These are phyloP conservation scores for Rhizopogon sp. DNA, from an alignment of 768 basidiomycete genomes.

Conservation along the genomic window DNA sequence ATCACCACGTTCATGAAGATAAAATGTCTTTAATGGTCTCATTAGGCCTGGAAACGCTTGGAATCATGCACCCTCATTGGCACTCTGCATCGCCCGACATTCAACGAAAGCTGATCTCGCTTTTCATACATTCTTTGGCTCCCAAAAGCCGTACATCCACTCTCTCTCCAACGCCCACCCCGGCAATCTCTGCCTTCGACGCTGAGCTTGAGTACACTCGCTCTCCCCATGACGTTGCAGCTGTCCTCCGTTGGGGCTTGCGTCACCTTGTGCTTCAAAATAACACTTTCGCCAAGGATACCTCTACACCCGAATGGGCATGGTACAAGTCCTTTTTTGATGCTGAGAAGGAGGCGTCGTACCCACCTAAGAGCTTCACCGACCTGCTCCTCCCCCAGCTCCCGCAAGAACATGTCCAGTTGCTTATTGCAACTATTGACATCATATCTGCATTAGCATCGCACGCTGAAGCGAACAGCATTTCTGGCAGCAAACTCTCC, in stretches of 20 bases:
- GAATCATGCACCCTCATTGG: constrained; percentile 86
- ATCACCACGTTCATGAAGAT: constrained; percentile 2
- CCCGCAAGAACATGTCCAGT: constrained; percentile 50
- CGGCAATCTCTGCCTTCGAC: constrained; percentile 50
- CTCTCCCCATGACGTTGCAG: constrained; percentile 73
- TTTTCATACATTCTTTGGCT: constrained; percentile 61
- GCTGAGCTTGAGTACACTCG: constrained; percentile 60
- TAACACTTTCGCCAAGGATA: constrained; percentile 51
- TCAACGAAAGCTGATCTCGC: constrained; percentile 67
- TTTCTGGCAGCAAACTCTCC: constrained; percentile 73
- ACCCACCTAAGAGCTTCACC: constrained; percentile 60
- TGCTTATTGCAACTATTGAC: constrained; percentile 54
- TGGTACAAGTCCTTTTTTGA: constrained; percentile 69
- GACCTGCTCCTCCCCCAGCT: constrained; percentile 55
- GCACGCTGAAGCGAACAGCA: constrained; percentile 66
- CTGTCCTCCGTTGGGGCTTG: constrained; percentile 77
- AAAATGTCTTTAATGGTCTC: not conserved
- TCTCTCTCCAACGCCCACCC: constrained; percentile 45
- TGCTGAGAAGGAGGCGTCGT: constrained; percentile 54
- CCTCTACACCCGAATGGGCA: constrained; percentile 39
- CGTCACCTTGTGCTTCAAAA: constrained; percentile 67
- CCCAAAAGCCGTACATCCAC: constrained; percentile 40
- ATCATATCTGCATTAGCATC: constrained; percentile 67
- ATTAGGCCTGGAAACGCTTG: constrained; percentile 74
- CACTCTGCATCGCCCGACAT: constrained; percentile 64